phyloP scores from a whole-genome alignment of 2,329 filamentous ascomycete genomes.

The Colletotrichum navitas region DNA sequence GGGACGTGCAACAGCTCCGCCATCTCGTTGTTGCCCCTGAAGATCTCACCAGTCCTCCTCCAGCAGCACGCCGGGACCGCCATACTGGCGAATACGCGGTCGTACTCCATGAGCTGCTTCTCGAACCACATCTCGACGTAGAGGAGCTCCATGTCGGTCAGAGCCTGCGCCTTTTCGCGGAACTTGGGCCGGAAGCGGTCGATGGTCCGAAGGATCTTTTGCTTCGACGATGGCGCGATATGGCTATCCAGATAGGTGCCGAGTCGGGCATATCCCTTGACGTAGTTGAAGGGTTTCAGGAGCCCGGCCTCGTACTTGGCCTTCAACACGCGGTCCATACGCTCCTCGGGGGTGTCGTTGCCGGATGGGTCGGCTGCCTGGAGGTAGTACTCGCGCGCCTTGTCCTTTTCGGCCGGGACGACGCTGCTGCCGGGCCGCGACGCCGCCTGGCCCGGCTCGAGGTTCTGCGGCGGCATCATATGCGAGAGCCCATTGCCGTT shows the following conservation, averaged over 20 bases:
- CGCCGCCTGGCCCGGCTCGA: conserved; percentile 66
- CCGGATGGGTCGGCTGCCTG: conserved; percentile 96
- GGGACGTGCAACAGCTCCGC: conserved; percentile 94
- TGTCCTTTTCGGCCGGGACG: conserved; percentile 78
- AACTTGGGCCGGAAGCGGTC: conserved; percentile 97
- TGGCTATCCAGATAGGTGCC: conserved; percentile 93
- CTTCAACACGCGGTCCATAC: conserved; percentile 93
- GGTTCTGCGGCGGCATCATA: conserved; percentile 62
- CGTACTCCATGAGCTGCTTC: conserved; percentile 94
- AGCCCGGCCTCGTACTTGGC: conserved; percentile 97
- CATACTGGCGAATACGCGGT: conserved; percentile 98
- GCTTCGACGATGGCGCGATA: conserved; percentile 83
- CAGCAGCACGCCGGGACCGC: conserved; percentile 98
- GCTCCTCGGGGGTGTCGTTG: conserved; percentile 86
- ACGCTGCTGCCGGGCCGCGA: conserved; percentile 70
- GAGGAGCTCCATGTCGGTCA: conserved; percentile 94
- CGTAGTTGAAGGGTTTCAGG: conserved; percentile 97
- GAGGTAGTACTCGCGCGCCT: conserved; percentile 92
- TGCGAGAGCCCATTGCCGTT: conserved; percentile 44
- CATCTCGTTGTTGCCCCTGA: conserved; percentile 98
- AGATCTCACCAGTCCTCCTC: conserved; percentile 96
- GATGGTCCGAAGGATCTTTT: conserved; percentile 91
- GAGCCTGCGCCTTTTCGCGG: conserved; percentile 89
- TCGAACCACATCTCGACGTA: conserved; percentile 99
- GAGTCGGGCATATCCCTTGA: conserved; percentile 92